Base-by-base conservation (phyloP, 164 flowering plant species). In the Platanus orientalis region DNA sequence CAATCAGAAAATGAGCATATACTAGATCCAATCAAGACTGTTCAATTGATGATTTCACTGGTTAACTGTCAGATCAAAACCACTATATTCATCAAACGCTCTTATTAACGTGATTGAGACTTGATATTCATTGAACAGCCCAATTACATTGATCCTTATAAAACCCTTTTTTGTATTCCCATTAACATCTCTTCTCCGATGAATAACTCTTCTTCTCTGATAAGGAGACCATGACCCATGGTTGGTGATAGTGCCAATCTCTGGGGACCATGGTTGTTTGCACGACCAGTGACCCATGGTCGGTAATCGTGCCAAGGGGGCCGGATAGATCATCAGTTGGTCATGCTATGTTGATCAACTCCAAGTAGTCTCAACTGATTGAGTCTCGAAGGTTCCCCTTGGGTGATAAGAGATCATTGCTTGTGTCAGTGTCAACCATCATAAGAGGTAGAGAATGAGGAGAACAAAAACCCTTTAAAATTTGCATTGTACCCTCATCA, bases 161-260 rank as follows among this genome's bases (percentile, higher is more conserved):
- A n/a, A n/a, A n/a, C n/a, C n/a, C n/a, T n/a, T n/a, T n/a, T n/a
- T n/a, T n/a, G n/a, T n/a, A n/a, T n/a, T n/a, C n/a, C n/a, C n/a
- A n/a, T n/a, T n/a, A n/a, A n/a, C n/a, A n/a, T n/a, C n/a, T n/a
- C n/a, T n/a, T n/a, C n/a, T n/a, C n/a, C n/a, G n/a, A n/a, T n/a
- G n/a, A n/a, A n/a, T n/a, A n/a, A n/a, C n/a, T n/a, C n/a, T n/a
- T n/a, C n/a, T n/a, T n/a, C n/a, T n/a, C n/a, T n/a, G n/a, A n/a
- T n/a, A n/a, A n/a, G n/a, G n/a, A n/a, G n/a, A n/a, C n/a, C n/a
- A n/a, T n/a, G n/a, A n/a, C n/a, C n/a, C n/a, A n/a, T n/a, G n/a
- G n/a, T n/a, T n/a, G n/a, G n/a, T n/a, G n/a, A n/a, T n/a, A n/a
- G 81, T 88, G 94, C 84, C 84, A 71, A 23, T 81, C 94, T 40